Evolutionary conservation across 2,329 filamentous ascomycete species (phyloP).

Genomic region (Lecanicillium sp.): DNA sequence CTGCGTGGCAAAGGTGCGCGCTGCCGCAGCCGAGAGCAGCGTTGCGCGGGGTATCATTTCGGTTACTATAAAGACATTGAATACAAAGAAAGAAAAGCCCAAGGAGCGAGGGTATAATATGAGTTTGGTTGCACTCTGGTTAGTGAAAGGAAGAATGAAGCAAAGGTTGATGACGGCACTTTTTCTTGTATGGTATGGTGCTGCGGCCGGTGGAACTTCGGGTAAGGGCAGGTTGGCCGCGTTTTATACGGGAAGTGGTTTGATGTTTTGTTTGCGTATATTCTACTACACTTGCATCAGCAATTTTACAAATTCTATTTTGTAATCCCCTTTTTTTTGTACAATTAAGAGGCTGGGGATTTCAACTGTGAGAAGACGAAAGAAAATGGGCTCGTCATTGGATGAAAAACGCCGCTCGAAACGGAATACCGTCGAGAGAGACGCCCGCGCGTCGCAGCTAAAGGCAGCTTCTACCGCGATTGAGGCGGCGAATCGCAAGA

Average conservation of each 20-base stretch:
- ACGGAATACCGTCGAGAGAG: neutral
- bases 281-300: neutral
- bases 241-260: neutral
- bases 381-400: neutral
- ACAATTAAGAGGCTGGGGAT: too few species aligned
- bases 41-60: neutral
- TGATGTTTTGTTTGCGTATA: neutral
- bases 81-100: too few species aligned
- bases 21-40: neutral
- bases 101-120: too few species aligned
- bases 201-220: constrained; percentile 14
- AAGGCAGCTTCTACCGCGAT: constrained; percentile 26
- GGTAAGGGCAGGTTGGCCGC: constrained; percentile 1
- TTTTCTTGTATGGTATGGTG: neutral
- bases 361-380: too few species aligned
- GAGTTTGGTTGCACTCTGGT: too few species aligned
- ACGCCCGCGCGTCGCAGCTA: constrained; percentile 4
- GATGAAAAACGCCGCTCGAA: neutral
- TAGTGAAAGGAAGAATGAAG: too few species aligned
- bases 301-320: too few species aligned
- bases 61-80: neutral
- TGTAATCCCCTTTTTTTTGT: too few species aligned
- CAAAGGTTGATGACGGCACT: neutral
- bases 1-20: constrained; percentile 7
- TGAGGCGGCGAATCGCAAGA: constrained; percentile 38